phyloP scores from a whole-genome alignment of 1,139 yeast species.

The Pichia kudriavzevii region DNA sequence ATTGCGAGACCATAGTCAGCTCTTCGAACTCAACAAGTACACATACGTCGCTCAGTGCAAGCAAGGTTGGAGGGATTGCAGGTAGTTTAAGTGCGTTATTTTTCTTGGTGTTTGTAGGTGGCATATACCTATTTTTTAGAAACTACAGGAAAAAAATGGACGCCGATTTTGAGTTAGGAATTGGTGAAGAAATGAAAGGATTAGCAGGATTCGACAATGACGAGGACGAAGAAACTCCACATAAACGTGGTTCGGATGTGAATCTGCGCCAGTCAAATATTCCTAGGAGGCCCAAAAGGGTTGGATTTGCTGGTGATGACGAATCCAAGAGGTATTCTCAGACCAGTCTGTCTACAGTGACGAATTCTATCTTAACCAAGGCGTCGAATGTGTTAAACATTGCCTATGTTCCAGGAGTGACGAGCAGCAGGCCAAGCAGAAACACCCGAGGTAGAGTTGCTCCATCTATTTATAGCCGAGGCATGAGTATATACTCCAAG shows the following conservation, averaged over 20 bases:
- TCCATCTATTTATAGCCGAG: constrained; percentile 28
- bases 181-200: constrained; percentile 21
- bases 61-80: constrained; percentile 49
- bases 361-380: constrained; percentile 60
- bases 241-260: constrained; percentile 9
- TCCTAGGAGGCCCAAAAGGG: background rate
- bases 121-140: constrained; percentile 32
- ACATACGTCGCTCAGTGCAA: constrained; percentile 17
- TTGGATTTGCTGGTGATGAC: background rate
- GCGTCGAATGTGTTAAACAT: constrained; percentile 89
- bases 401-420: constrained; percentile 91
- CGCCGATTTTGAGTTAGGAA: constrained; percentile 21
- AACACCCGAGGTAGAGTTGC: constrained; percentile 12
- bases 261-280: too few relatives aligned
- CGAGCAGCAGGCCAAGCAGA: constrained; percentile 35
- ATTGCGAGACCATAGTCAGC: constrained; percentile 35
- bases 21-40: constrained; percentile 11
- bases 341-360: constrained; percentile 38
- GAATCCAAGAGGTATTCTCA: constrained; percentile 30
- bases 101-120: constrained; percentile 32
- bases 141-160: constrained; percentile 29
- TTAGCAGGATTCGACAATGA: constrained; percentile 19
- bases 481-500: constrained; percentile 42
- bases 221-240: constrained; percentile 20
- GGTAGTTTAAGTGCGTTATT: constrained; percentile 59